A percentile compares a stretch with the other conserved stretches of the same genome.
These are phyloP conservation scores for Solanum paucissectum DNA, from an alignment of 257 asterid genomes.

Conservation along the genomic window DNA sequence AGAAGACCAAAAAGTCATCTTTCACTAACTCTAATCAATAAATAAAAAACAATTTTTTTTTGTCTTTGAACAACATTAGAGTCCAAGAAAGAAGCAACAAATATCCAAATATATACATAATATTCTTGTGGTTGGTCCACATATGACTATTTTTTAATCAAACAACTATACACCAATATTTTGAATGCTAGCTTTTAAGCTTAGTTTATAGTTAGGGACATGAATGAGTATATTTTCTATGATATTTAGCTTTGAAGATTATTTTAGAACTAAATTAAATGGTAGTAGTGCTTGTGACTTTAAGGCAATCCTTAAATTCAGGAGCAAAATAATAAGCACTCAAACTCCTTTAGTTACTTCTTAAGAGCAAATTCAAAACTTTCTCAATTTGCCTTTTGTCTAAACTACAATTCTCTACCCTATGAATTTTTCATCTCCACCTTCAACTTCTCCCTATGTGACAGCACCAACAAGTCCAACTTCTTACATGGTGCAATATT, in stretches of 20 bases:
- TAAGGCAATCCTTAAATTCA: slow-evolving; percentile 38
- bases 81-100: background rate
- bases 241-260: slow-evolving; percentile 29
- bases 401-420: background rate
- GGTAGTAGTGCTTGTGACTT: slow-evolving; percentile 25
- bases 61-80: background rate
- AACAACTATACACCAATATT: background rate
- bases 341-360: slow-evolving; percentile 4
- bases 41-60: background rate
- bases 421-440: slow-evolving; percentile 24
- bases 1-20: background rate
- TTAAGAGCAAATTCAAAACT: background rate
- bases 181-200: background rate
- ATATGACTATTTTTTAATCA: background rate
- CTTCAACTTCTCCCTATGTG: slow-evolving; percentile 23
- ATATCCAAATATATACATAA: background rate
- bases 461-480: slow-evolving; percentile 47
- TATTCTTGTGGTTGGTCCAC: background rate
- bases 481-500: slow-evolving; percentile 11
- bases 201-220: slow-evolving; percentile 14
- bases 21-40: background rate
- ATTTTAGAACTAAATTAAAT: slow-evolving; percentile 13
- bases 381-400: background rate
- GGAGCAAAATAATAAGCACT: slow-evolving; percentile 12
- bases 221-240: slow-evolving; percentile 16